Evolutionary conservation across 1,139 yeast genomes (phyloP).

Genomic region (Debaryomyces nepalensis): DNA sequence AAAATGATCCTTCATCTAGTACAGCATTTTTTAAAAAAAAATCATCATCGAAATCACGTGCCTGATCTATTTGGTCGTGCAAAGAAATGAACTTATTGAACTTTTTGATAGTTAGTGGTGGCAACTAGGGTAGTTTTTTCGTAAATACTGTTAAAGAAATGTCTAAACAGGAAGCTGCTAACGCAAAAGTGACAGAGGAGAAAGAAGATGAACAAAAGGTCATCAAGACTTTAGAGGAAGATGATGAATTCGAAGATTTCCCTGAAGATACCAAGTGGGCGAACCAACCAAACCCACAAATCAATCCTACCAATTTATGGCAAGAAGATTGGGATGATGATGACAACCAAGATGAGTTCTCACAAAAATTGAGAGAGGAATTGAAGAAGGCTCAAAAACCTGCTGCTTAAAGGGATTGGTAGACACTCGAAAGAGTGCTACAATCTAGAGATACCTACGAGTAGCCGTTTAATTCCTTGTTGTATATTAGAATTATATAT

Average conservation of each 20-base stretch:
- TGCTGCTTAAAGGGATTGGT: conserved; percentile 8
- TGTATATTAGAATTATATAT: conserved; percentile 12
- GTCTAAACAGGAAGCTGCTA: conserved; percentile 5
- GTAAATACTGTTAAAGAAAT: not conserved
- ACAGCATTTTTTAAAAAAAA: conserved; percentile 1
- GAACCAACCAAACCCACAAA: conserved; percentile 42
- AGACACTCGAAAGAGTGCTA: not conserved
- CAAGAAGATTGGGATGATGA: conserved; percentile 97
- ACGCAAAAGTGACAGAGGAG: conserved; percentile 12
- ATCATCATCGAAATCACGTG: conserved; percentile 9
- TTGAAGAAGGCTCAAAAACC: conserved; percentile 32
- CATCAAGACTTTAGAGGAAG: conserved; percentile 77
- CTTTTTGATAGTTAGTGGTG: not conserved
- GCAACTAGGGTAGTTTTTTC: conserved; percentile 1
- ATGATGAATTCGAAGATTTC: conserved; percentile 94
- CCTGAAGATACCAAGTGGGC: conserved; percentile 75
- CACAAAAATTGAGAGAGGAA: conserved; percentile 64
- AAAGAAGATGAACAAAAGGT: conserved; percentile 39
- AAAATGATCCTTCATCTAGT: conserved; percentile 3
- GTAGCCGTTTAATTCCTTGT: conserved; percentile 6
- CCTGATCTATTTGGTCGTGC: conserved; percentile 10
- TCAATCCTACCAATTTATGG: conserved; percentile 63
- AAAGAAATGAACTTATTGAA: not conserved
- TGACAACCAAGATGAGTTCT: conserved; percentile 84
- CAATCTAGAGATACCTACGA: not conserved